Evolutionary conservation across 2,329 filamentous ascomycete species (phyloP), one percentile per base, ranked within the genome.

Genomic region (Penicillium psychrosexuale): DNA sequence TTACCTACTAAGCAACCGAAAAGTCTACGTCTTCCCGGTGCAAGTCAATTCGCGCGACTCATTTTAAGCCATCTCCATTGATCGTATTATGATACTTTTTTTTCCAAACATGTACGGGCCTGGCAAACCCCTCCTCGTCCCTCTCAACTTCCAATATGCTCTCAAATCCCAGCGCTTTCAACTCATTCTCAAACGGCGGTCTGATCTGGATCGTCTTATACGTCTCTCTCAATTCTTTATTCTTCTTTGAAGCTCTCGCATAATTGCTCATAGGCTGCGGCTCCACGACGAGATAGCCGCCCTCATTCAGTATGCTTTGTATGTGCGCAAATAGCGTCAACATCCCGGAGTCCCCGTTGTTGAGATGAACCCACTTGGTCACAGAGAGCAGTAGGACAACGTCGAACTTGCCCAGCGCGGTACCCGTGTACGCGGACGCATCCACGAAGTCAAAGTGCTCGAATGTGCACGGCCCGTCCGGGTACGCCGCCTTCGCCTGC

Each of bases 241-340:
- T 65, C 31, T 38, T 65, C 53, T 61, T 65, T 15, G 62, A 62
- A 46, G 62, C 62, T 46, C 55, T 62, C 31, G 61, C 58, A 60
- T 63, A 65, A 59, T 65, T 65, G 58, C 59, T 65, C 61, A 65
- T 65, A 49, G 62, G 62, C 47, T 65, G 62, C 45, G 62, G 62
- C 56, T 65, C 61, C 49, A 64, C 55, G 15, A 65, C 55, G 19
- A 65, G 62, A 58, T 63, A 63, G n/a, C 62, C 61, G n/a, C 58
- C 61, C 2, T 65, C 58, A 55, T 65, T 63, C 45, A 65, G 22
- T 40, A 65, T 63, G 39, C 49, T 58, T 30, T 45, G 40, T 50
- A 65, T 65, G 28, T 63, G 62, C 42, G 60, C 58, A 51, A 65
- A 65, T 37, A 65, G 51, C 24, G 28, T 60, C 53, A 65, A 53